Conservation (phyloP, 1,284 basidiomycete species). For the Coniophora puteana region DNA sequence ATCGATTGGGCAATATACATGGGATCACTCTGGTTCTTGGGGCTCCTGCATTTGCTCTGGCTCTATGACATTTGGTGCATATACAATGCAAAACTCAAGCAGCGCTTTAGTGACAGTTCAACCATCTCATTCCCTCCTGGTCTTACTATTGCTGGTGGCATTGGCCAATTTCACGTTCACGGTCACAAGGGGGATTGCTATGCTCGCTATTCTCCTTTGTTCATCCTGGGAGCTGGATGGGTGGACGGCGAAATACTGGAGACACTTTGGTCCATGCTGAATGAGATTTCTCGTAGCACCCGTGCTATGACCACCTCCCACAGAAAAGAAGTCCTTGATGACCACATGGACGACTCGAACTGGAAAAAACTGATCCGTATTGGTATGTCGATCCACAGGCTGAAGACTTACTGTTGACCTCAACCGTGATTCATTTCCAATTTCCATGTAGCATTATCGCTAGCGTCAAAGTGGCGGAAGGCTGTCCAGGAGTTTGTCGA, state of each 20-base stretch:
- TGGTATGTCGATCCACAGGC: too few species aligned
- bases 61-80: conserved; percentile 17
- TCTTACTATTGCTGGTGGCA: conserved; percentile 6
- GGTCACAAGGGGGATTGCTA: conserved; percentile 12
- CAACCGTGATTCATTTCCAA: too few species aligned
- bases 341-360: conserved; percentile 15
- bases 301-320: conserved; percentile 13
- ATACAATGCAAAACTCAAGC: conserved; percentile 10
- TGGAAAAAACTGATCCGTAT: conserved; percentile 13
- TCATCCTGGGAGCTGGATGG: conserved; percentile 9
- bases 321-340: conserved; percentile 12
- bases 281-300: conserved; percentile 11
- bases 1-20: too few species aligned
- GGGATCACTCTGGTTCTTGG: too few species aligned
- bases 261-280: conserved; percentile 13
- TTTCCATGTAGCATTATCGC: too few species aligned
- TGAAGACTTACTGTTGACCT: too few species aligned
- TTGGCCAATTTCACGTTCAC: conserved; percentile 12
- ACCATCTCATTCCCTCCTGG: conserved; percentile 4
- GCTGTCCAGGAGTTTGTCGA: too few species aligned
- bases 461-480: too few species aligned
- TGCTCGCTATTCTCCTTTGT: conserved; percentile 8
- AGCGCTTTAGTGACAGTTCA: background rate
- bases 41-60: too few species aligned
- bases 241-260: conserved; percentile 15